Evolutionary conservation across 2,329 filamentous ascomycete species (phyloP), one percentile per base, ranked within the genome.

Genomic region (Colletotrichum viniferum): DNA sequence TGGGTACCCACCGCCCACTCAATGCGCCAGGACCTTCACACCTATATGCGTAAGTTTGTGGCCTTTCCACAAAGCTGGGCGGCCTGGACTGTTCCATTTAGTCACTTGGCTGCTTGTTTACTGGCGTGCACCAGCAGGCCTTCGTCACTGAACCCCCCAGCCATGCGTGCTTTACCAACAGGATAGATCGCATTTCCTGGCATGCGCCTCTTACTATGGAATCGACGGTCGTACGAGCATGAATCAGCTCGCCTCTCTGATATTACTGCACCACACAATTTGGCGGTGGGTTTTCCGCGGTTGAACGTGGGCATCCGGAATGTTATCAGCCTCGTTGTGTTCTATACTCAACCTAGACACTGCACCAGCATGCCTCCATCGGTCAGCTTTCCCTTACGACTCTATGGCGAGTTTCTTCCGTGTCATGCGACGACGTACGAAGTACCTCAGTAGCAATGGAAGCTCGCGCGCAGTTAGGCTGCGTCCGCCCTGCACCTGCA

Each of bases 31-130:
- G 63, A 34, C 63, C 52, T 38, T 56, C 48, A 48, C 52, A 38
- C 43, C 28, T 55, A 14, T 60, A 21, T 52, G 43, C 43, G 38
- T 32, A 58, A 28, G 21, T 58, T 26, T 28, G 48, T 21, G 28
- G 30, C 48, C 36, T 30, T 65, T 28, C 36, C 67, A 34, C 55
- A 21, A 55, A 30, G 38, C 36, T n/a, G 52, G 56, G 26, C 38
- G 73, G 69, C 55, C 73, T 75, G 69, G 73, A 75, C 73, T 72
- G 73, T 64, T 67, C 73, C 69, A 75, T 75, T 75, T 72, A 34
- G 62, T 62, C 62, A 72, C 26, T 34, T n/a, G 36, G 61, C 30
- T 58, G 48, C 52, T 69, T 69, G 16, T 69, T 62, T 58, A 12
- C 32, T 68, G 52, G 52, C 65, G 18, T 30, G 6, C 10, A 48